phyloP scores from a whole-genome alignment of 768 basidiomycete species.

The Cystofilobasidium capitatum region DNA sequence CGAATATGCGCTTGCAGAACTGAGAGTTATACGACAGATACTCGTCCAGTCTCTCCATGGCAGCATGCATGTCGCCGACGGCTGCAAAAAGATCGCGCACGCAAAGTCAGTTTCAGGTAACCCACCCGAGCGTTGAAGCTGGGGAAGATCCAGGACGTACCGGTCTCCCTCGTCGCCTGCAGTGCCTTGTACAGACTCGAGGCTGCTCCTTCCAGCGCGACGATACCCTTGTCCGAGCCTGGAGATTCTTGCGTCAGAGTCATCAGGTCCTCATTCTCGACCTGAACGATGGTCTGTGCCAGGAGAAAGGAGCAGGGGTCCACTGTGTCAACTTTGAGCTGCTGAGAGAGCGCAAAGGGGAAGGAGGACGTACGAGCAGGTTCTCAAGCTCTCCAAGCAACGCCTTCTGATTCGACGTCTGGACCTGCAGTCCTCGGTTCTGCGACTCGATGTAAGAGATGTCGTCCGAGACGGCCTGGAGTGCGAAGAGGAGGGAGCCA shows the following conservation, averaged over 20 bases:
- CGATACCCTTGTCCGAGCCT: slow-evolving; percentile 65
- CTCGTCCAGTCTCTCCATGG: slow-evolving; percentile 83
- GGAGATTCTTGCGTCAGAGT: slow-evolving; percentile 81
- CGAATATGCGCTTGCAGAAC: slow-evolving; percentile 83
- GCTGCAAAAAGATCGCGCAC: slow-evolving; percentile 10
- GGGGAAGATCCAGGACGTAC: slow-evolving; percentile 42
- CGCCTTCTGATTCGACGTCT: slow-evolving; percentile 86
- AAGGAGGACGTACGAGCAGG: slow-evolving; percentile 54
- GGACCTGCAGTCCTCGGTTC: slow-evolving; percentile 91
- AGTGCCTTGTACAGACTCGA: slow-evolving; percentile 89
- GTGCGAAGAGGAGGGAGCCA: slow-evolving; percentile 1
- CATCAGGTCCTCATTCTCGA: slow-evolving; percentile 63
- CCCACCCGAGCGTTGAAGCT: background rate
- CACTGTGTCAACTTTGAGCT: background rate
- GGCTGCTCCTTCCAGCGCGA: slow-evolving; percentile 68
- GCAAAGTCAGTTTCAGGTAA: background rate
- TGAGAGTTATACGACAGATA: slow-evolving; percentile 81
- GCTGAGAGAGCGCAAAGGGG: background rate
- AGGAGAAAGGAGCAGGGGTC: background rate
- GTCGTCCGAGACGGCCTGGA: slow-evolving; percentile 84
- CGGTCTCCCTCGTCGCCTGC: slow-evolving; percentile 77
- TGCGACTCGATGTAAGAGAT: slow-evolving; percentile 93
- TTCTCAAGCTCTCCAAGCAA: slow-evolving; percentile 77
- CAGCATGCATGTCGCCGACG: slow-evolving; percentile 81
- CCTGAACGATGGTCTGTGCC: slow-evolving; percentile 81